Evolutionary conservation across 2,329 filamentous ascomycete genomes (phyloP).

Genomic region (Cordyceps cicadae): DNA sequence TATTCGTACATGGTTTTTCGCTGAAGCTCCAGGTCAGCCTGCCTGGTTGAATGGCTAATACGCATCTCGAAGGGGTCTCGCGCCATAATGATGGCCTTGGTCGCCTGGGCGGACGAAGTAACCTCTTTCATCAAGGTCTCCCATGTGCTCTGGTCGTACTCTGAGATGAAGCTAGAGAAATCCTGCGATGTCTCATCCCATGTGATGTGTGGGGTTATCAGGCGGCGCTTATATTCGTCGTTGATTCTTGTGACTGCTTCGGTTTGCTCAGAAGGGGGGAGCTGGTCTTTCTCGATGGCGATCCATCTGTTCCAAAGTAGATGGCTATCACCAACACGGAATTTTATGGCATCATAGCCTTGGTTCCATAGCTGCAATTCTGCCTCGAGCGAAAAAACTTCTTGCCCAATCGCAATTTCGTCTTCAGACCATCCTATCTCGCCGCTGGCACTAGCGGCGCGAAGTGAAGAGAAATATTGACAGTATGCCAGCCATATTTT

Average conservation of each 20-base stretch:
- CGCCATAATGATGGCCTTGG: slow-evolving; percentile 52
- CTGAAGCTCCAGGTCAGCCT: slow-evolving; percentile 48
- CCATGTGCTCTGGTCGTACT: slow-evolving; percentile 62
- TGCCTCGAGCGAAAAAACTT: slow-evolving; percentile 61
- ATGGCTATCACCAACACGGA: slow-evolving; percentile 69
- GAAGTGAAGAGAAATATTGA: slow-evolving; percentile 67
- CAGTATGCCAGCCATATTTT: slow-evolving; percentile 71
- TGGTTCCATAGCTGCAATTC: slow-evolving; percentile 63
- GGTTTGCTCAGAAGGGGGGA: slow-evolving; percentile 46
- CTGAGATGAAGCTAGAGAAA: slow-evolving; percentile 67
- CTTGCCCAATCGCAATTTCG: slow-evolving; percentile 59
- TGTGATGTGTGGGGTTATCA: slow-evolving; percentile 62
- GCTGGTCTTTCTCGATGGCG: slow-evolving; percentile 60
- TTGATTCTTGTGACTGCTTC: slow-evolving; percentile 57
- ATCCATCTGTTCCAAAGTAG: slow-evolving; percentile 73
- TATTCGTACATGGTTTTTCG: slow-evolving; percentile 55
- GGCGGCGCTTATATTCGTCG: slow-evolving; percentile 60
- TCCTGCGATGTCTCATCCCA: slow-evolving; percentile 69
- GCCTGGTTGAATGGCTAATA: slow-evolving; percentile 49
- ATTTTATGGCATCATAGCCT: slow-evolving; percentile 63
- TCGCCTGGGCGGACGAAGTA: slow-evolving; percentile 53
- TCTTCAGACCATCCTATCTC: slow-evolving; percentile 55
- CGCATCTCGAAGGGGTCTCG: slow-evolving; percentile 63
- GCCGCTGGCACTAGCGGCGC: slow-evolving; percentile 47
- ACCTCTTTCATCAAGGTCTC: slow-evolving; percentile 65